Percentiles rank a stretch among this genome's conserved stretches.
Conservation (phyloP, 106 monocot species). For the Phalaenopsis aphrodite region DNA sequence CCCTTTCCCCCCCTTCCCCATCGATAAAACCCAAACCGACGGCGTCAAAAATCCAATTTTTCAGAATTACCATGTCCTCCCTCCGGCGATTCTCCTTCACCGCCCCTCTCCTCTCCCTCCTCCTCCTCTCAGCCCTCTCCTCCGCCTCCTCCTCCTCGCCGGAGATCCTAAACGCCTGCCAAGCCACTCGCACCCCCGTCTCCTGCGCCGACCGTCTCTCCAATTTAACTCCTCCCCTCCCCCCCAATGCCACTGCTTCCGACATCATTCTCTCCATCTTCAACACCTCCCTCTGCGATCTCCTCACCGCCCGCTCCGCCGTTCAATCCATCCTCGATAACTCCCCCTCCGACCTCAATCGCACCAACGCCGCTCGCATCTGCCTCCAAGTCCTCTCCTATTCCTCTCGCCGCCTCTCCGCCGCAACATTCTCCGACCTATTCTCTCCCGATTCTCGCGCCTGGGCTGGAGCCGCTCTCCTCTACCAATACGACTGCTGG, state of each 20-base stretch:
- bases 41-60: too few relatives aligned
- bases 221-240: slow-evolving; percentile 12
- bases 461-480: slow-evolving; percentile 49
- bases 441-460: slow-evolving; percentile 22
- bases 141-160: neutral
- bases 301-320: slow-evolving; percentile 16
- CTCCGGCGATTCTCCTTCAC: too few relatives aligned
- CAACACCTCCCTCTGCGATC: slow-evolving; percentile 9
- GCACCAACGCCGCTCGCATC: slow-evolving; percentile 55
- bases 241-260: slow-evolving; percentile 23
- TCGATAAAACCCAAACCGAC: too few relatives aligned
- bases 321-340: slow-evolving; percentile 35
- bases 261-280: slow-evolving; percentile 19
- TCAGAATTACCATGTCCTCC: too few relatives aligned
- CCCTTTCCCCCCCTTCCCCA: too few relatives aligned
- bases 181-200: slow-evolving; percentile 29
- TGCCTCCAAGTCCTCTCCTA: slow-evolving; percentile 50
- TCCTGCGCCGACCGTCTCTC: slow-evolving; percentile 30
- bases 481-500: slow-evolving; percentile 79
- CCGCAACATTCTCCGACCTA: slow-evolving; percentile 7
- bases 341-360: slow-evolving; percentile 42
- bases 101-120: neutral
- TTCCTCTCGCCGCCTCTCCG: slow-evolving; percentile 38
- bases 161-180: slow-evolving; percentile 25
- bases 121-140: slow-evolving; percentile 11